phyloP scores from a whole-genome alignment of 257 asterid genomes.

The Thymus mandschuricus region DNA sequence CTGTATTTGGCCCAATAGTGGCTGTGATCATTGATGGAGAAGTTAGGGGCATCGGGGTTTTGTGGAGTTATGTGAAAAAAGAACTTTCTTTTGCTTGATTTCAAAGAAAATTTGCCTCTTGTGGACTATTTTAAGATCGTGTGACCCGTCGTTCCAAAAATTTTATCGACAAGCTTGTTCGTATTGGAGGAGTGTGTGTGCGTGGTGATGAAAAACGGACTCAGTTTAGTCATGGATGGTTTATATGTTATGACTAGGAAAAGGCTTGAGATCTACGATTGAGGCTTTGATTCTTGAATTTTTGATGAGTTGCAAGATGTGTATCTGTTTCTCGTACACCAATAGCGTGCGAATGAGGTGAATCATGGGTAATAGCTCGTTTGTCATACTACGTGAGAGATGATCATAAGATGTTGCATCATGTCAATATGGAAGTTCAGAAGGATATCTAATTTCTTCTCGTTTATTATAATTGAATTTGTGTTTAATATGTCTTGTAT shows the following conservation, averaged over 20 bases:
- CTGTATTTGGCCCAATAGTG: not conserved
- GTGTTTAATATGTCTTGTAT: not conserved
- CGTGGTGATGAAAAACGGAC: not conserved
- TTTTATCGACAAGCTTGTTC: not conserved
- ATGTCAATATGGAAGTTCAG: not conserved
- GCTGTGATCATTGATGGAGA: constrained; percentile 1
- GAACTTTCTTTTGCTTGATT: not conserved
- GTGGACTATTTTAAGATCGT: not conserved
- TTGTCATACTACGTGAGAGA: not conserved
- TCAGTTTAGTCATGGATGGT: not conserved
- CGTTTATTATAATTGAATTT: not conserved
- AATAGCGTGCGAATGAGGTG: not conserved
- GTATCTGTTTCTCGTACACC: not conserved
- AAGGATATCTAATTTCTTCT: constrained; percentile 1
- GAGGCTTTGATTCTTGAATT: constrained; percentile 5
- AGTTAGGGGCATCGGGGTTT: constrained; percentile 11
- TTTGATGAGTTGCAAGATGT: not conserved
- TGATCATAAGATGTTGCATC: too few species aligned
- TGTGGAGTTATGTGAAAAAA: not conserved
- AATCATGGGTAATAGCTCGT: not conserved
- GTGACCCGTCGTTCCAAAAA: not conserved
- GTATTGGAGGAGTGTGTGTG: constrained; percentile 2
- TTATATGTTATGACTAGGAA: not conserved
- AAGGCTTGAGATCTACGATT: not conserved
- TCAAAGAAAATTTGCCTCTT: not conserved